Percentiles rank a stretch among this genome's conserved stretches.
Conservation (phyloP, 331 rosid species). For the Pyrus hybrid region DNA sequence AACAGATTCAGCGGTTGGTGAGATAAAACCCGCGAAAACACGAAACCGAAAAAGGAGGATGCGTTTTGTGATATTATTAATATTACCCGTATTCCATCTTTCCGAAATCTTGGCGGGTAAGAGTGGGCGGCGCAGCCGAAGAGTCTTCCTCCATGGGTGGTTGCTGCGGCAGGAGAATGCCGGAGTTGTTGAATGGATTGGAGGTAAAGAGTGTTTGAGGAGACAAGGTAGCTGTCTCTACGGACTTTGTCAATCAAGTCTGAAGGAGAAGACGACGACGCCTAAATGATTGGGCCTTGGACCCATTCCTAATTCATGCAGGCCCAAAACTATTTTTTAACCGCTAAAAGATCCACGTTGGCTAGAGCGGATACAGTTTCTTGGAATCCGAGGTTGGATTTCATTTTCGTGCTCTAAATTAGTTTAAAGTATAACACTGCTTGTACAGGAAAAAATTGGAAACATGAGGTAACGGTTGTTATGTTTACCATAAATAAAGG, state of each 20-base stretch:
- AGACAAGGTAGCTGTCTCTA: too few relatives aligned
- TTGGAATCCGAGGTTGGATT: too few relatives aligned
- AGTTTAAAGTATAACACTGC: too few relatives aligned
- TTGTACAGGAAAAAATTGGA: background rate
- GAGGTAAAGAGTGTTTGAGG: background rate
- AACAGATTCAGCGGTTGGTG: background rate
- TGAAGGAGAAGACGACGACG: too few relatives aligned
- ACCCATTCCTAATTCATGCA: background rate
- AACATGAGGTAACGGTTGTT: background rate
- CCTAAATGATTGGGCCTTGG: background rate
- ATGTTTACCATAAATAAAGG: too few relatives aligned
- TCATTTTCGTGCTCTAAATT: background rate
- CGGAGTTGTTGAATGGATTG: background rate
- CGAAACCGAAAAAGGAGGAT: background rate
- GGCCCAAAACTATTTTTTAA: background rate
- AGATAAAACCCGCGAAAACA: background rate
- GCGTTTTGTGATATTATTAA: background rate
- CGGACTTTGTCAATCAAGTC: too few relatives aligned
- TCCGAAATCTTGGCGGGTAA: background rate
- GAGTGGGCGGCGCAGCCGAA: background rate
- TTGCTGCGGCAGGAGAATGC: background rate
- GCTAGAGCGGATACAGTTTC: background rate
- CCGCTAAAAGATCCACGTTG: rapidly evolving
- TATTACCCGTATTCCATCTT: slow-evolving; percentile 1
- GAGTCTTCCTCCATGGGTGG: background rate